phyloP scores from a whole-genome alignment of 495 filamentous ascomycete species.

The Trichoderma orchidacearum region DNA sequence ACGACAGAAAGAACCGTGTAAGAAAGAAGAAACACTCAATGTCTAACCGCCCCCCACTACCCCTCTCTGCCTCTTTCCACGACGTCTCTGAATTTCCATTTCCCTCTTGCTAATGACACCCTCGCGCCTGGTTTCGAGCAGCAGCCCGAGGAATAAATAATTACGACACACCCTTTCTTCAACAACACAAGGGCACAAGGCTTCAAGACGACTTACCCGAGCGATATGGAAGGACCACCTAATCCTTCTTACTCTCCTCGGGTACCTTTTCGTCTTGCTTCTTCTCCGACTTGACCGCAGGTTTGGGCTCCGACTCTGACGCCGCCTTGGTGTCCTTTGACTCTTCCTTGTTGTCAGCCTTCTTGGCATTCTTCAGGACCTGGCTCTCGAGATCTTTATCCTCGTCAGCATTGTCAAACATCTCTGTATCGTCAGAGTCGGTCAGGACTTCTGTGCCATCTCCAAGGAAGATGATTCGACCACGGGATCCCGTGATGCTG shows the following conservation, averaged over 20 bases:
- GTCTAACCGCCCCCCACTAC: neutral
- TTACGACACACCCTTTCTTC: neutral
- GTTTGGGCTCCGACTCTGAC: neutral
- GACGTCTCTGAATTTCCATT: neutral
- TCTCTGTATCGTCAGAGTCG: conserved; percentile 64
- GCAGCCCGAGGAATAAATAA: neutral
- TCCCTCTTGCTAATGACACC: neutral
- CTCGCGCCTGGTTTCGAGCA: neutral
- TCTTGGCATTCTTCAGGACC: conserved; percentile 23
- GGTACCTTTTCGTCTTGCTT: neutral
- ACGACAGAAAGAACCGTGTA: neutral
- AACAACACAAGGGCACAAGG: neutral
- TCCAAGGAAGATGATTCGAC: conserved; percentile 84
- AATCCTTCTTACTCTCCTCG: conserved; percentile 2
- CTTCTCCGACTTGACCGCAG: conserved; percentile 3
- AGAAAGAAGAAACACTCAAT: neutral
- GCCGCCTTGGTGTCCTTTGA: conserved; percentile 9
- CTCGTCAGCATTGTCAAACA: conserved; percentile 82
- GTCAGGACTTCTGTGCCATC: conserved; percentile 84
- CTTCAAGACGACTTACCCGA: neutral
- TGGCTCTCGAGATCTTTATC: conserved; percentile 58
- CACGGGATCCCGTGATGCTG: conserved; percentile 50
- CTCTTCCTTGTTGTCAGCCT: conserved; percentile 12
- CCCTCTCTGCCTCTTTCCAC: neutral
- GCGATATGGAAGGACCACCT: neutral